Evolutionary conservation across 345 rosid species (phyloP), one percentile per base, ranked within the genome.

Genomic region (Ailanthus altissimus): DNA sequence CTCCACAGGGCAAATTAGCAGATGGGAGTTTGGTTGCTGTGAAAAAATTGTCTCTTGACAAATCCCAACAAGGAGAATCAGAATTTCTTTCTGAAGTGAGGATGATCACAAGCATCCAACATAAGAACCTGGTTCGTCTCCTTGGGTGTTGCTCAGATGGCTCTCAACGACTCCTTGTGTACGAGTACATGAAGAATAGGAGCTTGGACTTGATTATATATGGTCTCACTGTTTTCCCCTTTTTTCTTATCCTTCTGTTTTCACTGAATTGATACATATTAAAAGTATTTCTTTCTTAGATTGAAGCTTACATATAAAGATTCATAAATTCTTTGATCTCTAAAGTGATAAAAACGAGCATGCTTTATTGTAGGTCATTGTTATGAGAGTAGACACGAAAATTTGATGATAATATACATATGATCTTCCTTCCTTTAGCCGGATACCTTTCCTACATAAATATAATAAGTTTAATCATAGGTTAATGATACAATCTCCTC

Each of bases 71-170:
- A 80, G 95, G 93, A 63, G 93, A 91, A 67, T 74, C 86, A 2
- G 93, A 91, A 69, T 91, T 91, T 75, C 86, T 89, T 14, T 77
- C 95, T 18, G 91, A 88, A 74, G 95, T 85, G 80, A 91, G 87
- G 81, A 79, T 91, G 91, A 89, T 91, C 80, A 91, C 95, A 38
- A 89, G 93, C 79, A 91, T 89, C 78, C 93, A 91, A 72, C 95
- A 88, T 81, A 91, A 86, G 83, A 91, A 91, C 77, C 81, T 91
- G 50, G 95, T 91, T 73, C 86, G 87, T 20, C 91, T 91, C 70
- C 77, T 91, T 0, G 94, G 94, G 5, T 88, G 91, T 73, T 91
- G 94, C 82, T 78, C 90, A 0, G 89, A 85, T 71, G 94, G 92
- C 8, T 61, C 85, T 36, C 94, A 91, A 45, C 78, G 94, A 7